Conservation (phyloP, 2,329 filamentous ascomycete genomes). For the Fusarium brachygibbosum region DNA sequence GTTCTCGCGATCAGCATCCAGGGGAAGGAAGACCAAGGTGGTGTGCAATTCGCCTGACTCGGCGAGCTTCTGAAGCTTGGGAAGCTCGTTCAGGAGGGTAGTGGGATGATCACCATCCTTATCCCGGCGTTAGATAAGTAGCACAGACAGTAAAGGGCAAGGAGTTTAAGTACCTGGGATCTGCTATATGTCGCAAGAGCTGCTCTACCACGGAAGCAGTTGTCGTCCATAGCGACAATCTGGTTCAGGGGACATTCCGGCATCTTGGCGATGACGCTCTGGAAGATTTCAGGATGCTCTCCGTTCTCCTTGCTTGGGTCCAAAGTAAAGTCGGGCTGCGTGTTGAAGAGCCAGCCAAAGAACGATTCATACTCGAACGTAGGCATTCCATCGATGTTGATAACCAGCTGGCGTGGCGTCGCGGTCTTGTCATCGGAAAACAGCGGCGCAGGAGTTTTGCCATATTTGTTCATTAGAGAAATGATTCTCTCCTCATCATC, state of each 20-base stretch:
- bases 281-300: constrained; percentile 58
- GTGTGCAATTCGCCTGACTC: constrained; percentile 67
- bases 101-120: constrained; percentile 60
- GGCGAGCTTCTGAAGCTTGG: constrained; percentile 61
- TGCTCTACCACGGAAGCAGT: constrained; percentile 61
- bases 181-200: constrained; percentile 61
- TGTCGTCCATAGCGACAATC: constrained; percentile 58
- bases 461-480: constrained; percentile 71
- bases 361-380: constrained; percentile 59
- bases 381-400: constrained; percentile 70
- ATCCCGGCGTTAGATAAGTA: constrained; percentile 40
- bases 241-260: constrained; percentile 57
- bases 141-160: neutral
- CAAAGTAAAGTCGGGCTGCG: constrained; percentile 63
- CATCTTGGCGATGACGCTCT: constrained; percentile 54
- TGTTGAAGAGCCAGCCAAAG: constrained; percentile 56
- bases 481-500: constrained; percentile 63
- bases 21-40: constrained; percentile 68
- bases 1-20: constrained; percentile 55
- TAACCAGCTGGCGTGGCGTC: constrained; percentile 67
- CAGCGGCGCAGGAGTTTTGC: constrained; percentile 64
- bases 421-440: constrained; percentile 58
- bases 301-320: constrained; percentile 61
- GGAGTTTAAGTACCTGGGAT: constrained; percentile 55
- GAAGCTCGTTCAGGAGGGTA: constrained; percentile 60